Evolutionary conservation across 2,329 filamentous ascomycete species (phyloP).

Genomic region (Apiospora saccharicola): DNA sequence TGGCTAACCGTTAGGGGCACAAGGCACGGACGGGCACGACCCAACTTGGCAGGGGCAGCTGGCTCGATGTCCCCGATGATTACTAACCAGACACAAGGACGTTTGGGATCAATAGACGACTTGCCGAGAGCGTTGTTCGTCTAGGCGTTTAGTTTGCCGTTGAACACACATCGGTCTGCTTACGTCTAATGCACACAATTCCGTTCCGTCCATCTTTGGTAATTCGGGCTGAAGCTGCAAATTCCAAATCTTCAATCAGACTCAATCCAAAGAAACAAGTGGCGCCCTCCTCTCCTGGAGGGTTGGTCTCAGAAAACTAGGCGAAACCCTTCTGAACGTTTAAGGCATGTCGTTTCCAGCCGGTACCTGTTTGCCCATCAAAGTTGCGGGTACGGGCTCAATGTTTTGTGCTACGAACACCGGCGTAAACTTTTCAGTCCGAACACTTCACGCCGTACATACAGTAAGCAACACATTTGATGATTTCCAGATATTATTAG

Average conservation of each 20-base stretch:
- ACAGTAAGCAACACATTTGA: no score
- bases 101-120: background rate
- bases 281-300: background rate
- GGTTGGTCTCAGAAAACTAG: conserved; percentile 9
- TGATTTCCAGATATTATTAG: background rate
- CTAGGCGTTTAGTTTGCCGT: background rate
- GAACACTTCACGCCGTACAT: background rate
- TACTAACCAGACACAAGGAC: background rate
- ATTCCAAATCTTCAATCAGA: conserved; percentile 14
- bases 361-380: conserved; percentile 3
- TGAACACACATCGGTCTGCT: background rate
- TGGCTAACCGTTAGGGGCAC: background rate
- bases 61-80: background rate
- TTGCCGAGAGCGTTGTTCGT: background rate
- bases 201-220: background rate
- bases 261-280: background rate
- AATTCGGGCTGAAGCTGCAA: background rate
- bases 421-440: background rate
- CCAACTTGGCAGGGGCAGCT: conserved; percentile 16
- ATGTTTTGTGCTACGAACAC: conserved; percentile 1
- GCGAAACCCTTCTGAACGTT: background rate
- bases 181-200: no score
- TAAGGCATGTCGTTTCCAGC: background rate
- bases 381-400: background rate
- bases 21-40: background rate